Percentiles rank a stretch among this genome's conserved stretches.
Conservation (phyloP, 768 basidiomycete species). For the Boletus edulis region DNA sequence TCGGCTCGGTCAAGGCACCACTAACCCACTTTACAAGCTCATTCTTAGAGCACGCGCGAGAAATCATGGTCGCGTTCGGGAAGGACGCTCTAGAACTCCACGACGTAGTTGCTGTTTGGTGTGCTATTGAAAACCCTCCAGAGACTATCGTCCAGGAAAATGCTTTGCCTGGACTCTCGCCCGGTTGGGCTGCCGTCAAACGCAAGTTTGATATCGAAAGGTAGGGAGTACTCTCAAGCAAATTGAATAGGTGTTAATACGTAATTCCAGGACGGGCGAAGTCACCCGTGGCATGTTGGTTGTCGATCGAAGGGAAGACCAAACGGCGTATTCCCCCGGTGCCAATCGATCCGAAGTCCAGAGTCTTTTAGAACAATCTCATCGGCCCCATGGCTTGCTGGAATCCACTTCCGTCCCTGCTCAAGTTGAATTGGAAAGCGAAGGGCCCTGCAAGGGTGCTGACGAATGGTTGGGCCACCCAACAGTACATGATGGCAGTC, state of each 20-base stretch:
- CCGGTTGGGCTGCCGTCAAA: slow-evolving; percentile 55
- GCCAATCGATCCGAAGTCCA: slow-evolving; percentile 65
- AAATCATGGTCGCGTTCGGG: slow-evolving; percentile 76
- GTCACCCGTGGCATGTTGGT: slow-evolving; percentile 86
- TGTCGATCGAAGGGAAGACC: slow-evolving; percentile 69
- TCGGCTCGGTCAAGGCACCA: slow-evolving; percentile 47
- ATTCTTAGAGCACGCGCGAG: slow-evolving; percentile 70
- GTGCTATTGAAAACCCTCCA: slow-evolving; percentile 71
- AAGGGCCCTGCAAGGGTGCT: slow-evolving; percentile 10
- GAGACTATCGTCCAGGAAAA: slow-evolving; percentile 27
- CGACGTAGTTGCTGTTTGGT: slow-evolving; percentile 89
- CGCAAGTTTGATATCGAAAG: slow-evolving; percentile 70
- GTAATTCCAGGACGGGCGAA: slow-evolving; percentile 58
- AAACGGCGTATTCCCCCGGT: slow-evolving; percentile 62
- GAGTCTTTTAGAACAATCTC: slow-evolving; percentile 42
- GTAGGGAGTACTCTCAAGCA: slow-evolving; percentile 32
- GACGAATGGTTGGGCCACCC: slow-evolving; percentile 20
- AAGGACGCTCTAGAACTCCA: slow-evolving; percentile 89
- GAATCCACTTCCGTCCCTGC: slow-evolving; percentile 57
- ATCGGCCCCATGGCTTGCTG: slow-evolving; percentile 34
- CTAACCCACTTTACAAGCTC: slow-evolving; percentile 77
- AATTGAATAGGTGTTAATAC: not conserved
- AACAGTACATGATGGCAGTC: slow-evolving; percentile 15
- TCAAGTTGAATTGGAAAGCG: slow-evolving; percentile 47
- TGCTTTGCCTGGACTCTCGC: slow-evolving; percentile 28